Conservation (phyloP, 139 green algal species). For the Chlamydomonas incerta region DNA sequence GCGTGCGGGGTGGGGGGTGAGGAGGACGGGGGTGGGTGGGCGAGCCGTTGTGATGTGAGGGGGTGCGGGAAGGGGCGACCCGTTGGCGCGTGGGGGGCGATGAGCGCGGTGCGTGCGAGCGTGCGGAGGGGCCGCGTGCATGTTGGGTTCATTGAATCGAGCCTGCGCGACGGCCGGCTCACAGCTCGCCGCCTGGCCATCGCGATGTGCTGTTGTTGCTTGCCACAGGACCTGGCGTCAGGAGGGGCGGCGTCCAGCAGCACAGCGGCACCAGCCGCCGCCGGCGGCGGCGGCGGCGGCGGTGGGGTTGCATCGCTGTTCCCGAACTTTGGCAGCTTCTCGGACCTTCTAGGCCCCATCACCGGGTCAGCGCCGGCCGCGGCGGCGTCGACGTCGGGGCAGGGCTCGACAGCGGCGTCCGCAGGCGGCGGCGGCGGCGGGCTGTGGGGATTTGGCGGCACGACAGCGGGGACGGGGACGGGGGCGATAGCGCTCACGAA, state of each 20-base stretch:
- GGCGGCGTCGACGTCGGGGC: background rate
- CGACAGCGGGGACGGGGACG: background rate
- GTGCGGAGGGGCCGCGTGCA: too few relatives aligned
- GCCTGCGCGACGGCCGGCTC: too few relatives aligned
- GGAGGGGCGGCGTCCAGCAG: background rate
- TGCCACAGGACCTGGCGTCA: background rate
- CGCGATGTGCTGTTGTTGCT: too few relatives aligned
- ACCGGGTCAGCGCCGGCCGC: too few relatives aligned
- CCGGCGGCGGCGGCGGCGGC: background rate
- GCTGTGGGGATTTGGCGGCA: background rate
- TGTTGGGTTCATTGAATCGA: too few relatives aligned
- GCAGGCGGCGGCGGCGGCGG: background rate
- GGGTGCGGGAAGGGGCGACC: background rate
- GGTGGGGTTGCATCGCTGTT: background rate
- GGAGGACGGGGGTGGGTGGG: background rate
- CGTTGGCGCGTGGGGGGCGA: too few relatives aligned
- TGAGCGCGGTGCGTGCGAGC: too few relatives aligned
- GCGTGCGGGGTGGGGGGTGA: background rate
- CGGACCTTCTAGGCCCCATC: background rate
- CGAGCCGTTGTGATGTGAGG: background rate
- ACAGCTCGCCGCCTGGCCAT: too few relatives aligned
- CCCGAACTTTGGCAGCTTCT: constrained; percentile 13
- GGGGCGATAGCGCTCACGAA: background rate
- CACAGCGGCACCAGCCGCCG: background rate
- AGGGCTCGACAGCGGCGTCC: background rate